These are phyloP conservation scores for Dictyostelium brefeldianum DNA, from an alignment of 78 protist genomes.

Conservation along the genomic window DNA sequence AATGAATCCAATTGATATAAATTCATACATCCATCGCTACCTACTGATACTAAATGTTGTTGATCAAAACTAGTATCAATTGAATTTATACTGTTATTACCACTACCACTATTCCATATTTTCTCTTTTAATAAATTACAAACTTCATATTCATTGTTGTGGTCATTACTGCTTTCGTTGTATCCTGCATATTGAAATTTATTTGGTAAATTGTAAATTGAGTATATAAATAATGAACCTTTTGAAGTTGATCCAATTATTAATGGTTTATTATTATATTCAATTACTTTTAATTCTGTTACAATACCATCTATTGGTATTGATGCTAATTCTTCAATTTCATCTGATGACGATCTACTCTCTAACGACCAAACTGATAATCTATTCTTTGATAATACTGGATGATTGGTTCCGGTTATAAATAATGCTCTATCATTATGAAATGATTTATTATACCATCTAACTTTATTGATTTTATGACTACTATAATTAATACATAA, in stretches of 20 bases:
- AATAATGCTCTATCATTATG: conserved; percentile 40
- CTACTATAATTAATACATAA: conserved; percentile 22
- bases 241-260: conserved; percentile 18
- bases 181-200: conserved; percentile 8
- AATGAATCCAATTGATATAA: conserved; percentile 12
- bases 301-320: not conserved
- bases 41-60: conserved; percentile 44
- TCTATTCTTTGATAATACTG: conserved; percentile 26
- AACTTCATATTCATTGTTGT: not conserved
- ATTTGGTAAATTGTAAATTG: conserved; percentile 14
- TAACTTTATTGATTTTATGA: conserved; percentile 20
- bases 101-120: not conserved
- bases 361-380: conserved; percentile 49
- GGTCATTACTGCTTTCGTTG: not conserved
- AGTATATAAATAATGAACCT: conserved; percentile 14
- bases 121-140: conserved; percentile 24
- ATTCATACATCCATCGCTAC: conserved; percentile 48
- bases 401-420: conserved; percentile 52
- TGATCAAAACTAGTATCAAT: conserved; percentile 31
- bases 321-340: conserved; percentile 16
- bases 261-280: conserved; percentile 25
- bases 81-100: conserved; percentile 1
- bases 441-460: conserved; percentile 21
- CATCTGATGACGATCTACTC: conserved; percentile 29
- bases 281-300: conserved; percentile 37